Percentiles rank a stretch among this genome's conserved stretches.
phyloP scores from a whole-genome alignment of 257 asterid genomes.

The Solanum lignicaule region DNA sequence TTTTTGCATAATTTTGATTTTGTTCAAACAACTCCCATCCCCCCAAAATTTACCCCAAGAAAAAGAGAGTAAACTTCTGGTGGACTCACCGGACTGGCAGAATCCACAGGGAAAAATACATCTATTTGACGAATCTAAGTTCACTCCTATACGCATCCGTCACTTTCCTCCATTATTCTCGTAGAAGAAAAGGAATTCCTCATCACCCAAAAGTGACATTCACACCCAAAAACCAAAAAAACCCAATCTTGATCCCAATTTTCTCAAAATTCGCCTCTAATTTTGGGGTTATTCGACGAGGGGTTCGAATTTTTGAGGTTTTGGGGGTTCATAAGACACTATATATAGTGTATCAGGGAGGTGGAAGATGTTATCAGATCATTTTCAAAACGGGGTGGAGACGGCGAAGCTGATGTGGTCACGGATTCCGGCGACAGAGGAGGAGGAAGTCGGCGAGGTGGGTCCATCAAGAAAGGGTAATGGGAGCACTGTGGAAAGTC shows the following conservation, averaged over 20 bases:
- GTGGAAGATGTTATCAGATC: slow-evolving; percentile 39
- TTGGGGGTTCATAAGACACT: neutral
- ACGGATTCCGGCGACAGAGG: slow-evolving; percentile 71
- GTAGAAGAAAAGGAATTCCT: neutral
- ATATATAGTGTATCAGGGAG: neutral
- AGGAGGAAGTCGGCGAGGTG: slow-evolving; percentile 26
- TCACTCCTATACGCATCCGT: neutral
- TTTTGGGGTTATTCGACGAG: neutral
- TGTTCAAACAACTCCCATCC: neutral
- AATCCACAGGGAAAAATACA: neutral
- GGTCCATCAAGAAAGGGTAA: slow-evolving; percentile 26
- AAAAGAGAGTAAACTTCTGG: neutral
- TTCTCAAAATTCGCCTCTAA: neutral
- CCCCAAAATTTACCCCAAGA: neutral
- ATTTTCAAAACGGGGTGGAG: slow-evolving; percentile 79
- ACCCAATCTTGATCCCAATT: neutral
- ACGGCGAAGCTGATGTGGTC: slow-evolving; percentile 85
- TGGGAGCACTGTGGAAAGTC: slow-evolving; percentile 63
- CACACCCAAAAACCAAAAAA: neutral
- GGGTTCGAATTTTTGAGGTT: neutral
- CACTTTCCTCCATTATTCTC: neutral
- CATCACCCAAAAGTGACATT: neutral
- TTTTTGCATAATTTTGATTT: neutral
- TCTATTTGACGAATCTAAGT: neutral
- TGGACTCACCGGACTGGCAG: neutral